Conservation (phyloP, 2,329 filamentous ascomycete genomes). For the Ceratocystis cubensis region DNA sequence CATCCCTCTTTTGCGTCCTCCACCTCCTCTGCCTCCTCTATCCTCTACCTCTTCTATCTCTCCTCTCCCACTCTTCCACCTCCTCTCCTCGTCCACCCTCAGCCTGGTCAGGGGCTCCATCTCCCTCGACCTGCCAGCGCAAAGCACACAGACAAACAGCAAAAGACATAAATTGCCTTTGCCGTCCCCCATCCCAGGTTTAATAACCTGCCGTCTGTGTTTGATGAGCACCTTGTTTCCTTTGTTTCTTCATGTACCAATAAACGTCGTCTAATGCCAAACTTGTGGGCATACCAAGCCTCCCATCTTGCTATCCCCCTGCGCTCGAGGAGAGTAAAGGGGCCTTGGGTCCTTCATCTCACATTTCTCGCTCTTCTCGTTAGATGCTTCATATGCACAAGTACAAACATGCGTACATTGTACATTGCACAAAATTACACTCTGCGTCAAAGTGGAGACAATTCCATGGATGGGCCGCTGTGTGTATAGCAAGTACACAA, state of each 20-base stretch:
- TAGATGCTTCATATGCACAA: neutral
- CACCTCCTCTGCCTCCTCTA: no score
- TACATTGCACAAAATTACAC: slow-evolving; percentile 1
- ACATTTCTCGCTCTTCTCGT: neutral
- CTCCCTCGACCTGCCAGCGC: neutral
- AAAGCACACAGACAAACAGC: neutral
- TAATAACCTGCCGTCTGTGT: slow-evolving; percentile 7
- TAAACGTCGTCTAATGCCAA: slow-evolving; percentile 8
- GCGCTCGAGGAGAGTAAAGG: no score
- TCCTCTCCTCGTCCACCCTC: neutral
- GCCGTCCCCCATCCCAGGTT: neutral
- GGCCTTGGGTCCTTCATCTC: no score
- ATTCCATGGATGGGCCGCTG: neutral
- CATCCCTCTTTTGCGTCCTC: neutral
- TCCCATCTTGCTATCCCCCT: neutral
- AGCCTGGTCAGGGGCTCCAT: neutral
- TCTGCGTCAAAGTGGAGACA: slow-evolving; percentile 7
- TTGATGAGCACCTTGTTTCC: slow-evolving; percentile 2
- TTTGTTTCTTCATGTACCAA: neutral
- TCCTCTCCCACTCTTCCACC: neutral
- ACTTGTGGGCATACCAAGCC: neutral
- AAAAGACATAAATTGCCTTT: neutral
- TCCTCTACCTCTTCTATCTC: neutral
- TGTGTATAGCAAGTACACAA: neutral
- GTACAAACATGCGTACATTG: neutral